Evolutionary conservation across 2,329 filamentous ascomycete genomes (phyloP), one percentile per base, ranked within the genome.

Genomic region (Fusarium napiforme): DNA sequence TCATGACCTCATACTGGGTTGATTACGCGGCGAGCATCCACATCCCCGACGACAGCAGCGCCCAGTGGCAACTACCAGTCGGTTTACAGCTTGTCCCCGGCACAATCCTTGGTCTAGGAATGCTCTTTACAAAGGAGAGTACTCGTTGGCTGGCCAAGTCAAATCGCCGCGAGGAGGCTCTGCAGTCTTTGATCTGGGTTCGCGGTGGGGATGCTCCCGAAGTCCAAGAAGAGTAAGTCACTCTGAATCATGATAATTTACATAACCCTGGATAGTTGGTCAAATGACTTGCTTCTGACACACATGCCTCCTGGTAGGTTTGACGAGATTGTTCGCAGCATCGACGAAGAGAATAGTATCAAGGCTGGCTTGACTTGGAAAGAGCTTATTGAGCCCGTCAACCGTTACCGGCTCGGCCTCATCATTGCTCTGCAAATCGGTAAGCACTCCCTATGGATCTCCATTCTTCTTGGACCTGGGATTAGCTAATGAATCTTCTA

Each of bases 391-490:
- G 21, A 49, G 8, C 46, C 46, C 46, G 28, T 49, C 15, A 49
- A 49, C 28, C 46, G 46, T 32, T 49, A 49, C 46, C 46, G 46
- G 2, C 28, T 49, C 21, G 46, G 28, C 21, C 46, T 49, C 10
- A 49, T 49, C 10, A 49, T 49, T 23, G 46, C 28, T n/a, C 15
- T 49, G 4, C 46, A 49, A 32, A 49, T 49, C 10, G 46, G 46
- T 49, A 32, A n/a, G 46, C 10, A 18, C 15, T 49, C n/a, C 7
- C 11, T 18, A 11, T n/a, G 7, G 7, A 32, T 32, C 15, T 7
- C 15, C 9, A 18, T n/a, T n/a, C 7, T 2, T 32, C 10, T 2
- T 8, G 5, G 7, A 14, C 15, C 15, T 12, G 3, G 7, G 3
- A 1, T 23, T 7, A 12, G 14, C 46, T 32, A 23, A 49, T 11